A percentile compares a stretch with the other conserved stretches of the same genome.
Conservation (phyloP, 345 rosid species). For the Punica granatum region DNA sequence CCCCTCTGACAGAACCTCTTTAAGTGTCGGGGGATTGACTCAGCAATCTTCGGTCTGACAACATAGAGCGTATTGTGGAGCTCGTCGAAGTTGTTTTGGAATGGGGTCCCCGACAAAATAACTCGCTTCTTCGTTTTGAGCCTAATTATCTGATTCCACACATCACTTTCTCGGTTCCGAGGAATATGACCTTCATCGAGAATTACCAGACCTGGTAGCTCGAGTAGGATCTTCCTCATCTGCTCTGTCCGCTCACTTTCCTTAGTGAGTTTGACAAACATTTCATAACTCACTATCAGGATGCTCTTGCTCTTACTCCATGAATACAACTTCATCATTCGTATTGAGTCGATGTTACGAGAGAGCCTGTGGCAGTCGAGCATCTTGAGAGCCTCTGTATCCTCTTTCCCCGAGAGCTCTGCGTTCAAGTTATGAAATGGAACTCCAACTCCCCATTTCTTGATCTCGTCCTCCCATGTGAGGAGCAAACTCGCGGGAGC, state of each 20-base stretch:
- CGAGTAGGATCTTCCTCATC: constrained; percentile 37
- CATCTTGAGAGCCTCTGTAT: constrained; percentile 11
- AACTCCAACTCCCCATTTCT: constrained; percentile 49
- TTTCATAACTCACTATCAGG: constrained; percentile 52
- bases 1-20: constrained; percentile 11
- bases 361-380: constrained; percentile 9
- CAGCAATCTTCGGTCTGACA: constrained; percentile 37
- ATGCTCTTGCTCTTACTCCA: constrained; percentile 53
- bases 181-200: constrained; percentile 86
- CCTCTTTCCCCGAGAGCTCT: constrained; percentile 44
- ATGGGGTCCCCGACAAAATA: constrained; percentile 78
- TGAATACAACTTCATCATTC: constrained; percentile 52
- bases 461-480: constrained; percentile 77
- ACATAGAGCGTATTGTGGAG: constrained; percentile 49
- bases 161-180: constrained; percentile 39
- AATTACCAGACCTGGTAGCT: constrained; percentile 44
- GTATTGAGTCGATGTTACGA: constrained; percentile 10
- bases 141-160: constrained; percentile 55
- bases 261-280: constrained; percentile 50
- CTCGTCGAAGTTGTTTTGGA: constrained; percentile 73
- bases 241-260: constrained; percentile 13
- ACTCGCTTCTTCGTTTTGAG: constrained; percentile 48
- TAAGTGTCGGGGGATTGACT: constrained; percentile 9
- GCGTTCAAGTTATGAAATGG: constrained; percentile 57
- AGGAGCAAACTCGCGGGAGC: constrained; percentile 73